These are phyloP conservation scores for Gastrodia elata DNA, from an alignment of 106 monocot species.

Conservation along the genomic window DNA sequence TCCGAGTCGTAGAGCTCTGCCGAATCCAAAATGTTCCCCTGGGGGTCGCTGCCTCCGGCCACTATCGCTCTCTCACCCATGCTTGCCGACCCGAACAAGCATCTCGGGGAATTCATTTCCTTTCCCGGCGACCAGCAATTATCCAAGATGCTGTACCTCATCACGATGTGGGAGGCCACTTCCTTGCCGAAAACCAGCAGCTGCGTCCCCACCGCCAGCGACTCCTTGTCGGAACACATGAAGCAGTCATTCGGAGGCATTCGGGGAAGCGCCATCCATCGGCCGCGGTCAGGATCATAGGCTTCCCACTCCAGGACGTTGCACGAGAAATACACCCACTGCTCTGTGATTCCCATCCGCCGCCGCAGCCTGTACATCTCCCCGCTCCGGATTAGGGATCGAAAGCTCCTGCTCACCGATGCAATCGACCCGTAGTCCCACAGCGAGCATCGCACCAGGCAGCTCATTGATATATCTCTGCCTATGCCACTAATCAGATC, in stretches of 20 bases:
- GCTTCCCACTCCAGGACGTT: slow-evolving; percentile 66
- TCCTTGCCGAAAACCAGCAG: slow-evolving; percentile 76
- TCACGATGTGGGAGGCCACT: slow-evolving; percentile 38
- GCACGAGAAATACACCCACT: slow-evolving; percentile 91
- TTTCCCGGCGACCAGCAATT: slow-evolving; percentile 52
- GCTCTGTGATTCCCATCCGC: slow-evolving; percentile 34
- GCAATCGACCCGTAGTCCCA: slow-evolving; percentile 49
- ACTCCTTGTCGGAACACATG: slow-evolving; percentile 76
- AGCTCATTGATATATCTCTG: slow-evolving; percentile 41
- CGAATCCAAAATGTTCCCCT: slow-evolving; percentile 39
- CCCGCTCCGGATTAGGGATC: slow-evolving; percentile 38
- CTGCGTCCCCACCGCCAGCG: slow-evolving; percentile 80
- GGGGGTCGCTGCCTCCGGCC: slow-evolving; percentile 52
- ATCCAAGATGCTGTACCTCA: slow-evolving; percentile 53
- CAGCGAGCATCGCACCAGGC: slow-evolving; percentile 41
- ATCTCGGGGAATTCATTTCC: slow-evolving; percentile 54
- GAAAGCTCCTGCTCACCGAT: slow-evolving; percentile 42
- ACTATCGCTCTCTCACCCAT: slow-evolving; percentile 54
- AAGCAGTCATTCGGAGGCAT: slow-evolving; percentile 74
- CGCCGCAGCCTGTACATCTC: slow-evolving; percentile 56
- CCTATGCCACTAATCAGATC: slow-evolving; percentile 31
- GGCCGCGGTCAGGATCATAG: slow-evolving; percentile 42
- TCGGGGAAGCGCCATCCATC: slow-evolving; percentile 55
- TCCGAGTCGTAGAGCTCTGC: slow-evolving; percentile 78
- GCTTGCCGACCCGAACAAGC: slow-evolving; percentile 83